Percentiles rank a stretch among this genome's conserved stretches.
phyloP scores from a whole-genome alignment of 164 flowering plant species.

The Dillenia suffruticosa region DNA sequence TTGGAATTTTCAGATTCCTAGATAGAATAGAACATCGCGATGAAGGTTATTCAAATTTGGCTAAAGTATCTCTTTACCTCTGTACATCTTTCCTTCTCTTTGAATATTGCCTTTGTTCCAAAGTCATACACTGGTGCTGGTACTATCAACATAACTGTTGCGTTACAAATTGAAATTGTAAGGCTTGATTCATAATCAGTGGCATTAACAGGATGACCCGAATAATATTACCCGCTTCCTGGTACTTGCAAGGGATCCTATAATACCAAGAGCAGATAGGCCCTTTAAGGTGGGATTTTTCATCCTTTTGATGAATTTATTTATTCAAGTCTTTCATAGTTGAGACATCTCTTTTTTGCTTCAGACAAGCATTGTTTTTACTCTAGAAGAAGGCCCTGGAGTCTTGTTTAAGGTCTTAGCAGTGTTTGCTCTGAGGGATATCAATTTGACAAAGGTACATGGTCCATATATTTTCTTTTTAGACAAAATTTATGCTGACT shows the following conservation, averaged over 20 bases:
- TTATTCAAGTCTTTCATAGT: not conserved
- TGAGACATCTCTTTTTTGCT: not conserved
- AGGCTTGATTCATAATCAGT: not conserved
- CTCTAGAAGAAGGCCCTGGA: slow-evolving; percentile 45
- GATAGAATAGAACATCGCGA: no score
- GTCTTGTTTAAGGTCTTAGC: slow-evolving; percentile 50
- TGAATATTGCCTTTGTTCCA: no score
- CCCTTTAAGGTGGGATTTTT: slow-evolving; percentile 32
- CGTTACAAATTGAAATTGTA: no score
- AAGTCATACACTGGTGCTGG: no score
- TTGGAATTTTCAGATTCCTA: no score
- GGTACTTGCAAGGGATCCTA: slow-evolving; percentile 55
- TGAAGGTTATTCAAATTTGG: no score
- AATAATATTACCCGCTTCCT: slow-evolving; percentile 47
- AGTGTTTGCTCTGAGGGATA: slow-evolving; percentile 42
- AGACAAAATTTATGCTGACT: not conserved
- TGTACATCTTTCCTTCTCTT: not conserved
- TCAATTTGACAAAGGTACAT: slow-evolving; percentile 39
- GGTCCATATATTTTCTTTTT: not conserved
- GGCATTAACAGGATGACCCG: slow-evolving; percentile 38
- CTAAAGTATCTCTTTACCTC: not conserved
- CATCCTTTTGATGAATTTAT: not conserved
- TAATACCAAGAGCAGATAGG: slow-evolving; percentile 43
- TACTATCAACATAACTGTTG: no score
- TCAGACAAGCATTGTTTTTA: slow-evolving; percentile 54